Evolutionary conservation across 1,284 basidiomycete genomes (phyloP).

Genomic region (Exobasidium rhododendri): DNA sequence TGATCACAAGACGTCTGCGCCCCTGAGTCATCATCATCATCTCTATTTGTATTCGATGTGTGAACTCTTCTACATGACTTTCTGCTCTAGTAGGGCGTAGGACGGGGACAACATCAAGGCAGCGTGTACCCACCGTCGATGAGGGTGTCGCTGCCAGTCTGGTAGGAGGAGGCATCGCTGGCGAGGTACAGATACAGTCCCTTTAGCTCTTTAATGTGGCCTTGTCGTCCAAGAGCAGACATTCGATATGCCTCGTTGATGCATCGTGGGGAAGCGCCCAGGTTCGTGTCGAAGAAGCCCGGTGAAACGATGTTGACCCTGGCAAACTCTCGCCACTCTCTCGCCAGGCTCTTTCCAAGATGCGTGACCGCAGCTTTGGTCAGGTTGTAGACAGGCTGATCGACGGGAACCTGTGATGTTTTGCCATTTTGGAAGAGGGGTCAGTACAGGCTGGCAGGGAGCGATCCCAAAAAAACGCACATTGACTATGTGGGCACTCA

Average conservation of each 20-base stretch:
- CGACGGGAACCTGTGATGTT: not conserved
- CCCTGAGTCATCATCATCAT: no score
- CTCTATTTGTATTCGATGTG: no score
- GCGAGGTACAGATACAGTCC: conserved; percentile 46
- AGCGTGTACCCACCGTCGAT: conserved; percentile 47
- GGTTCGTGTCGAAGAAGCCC: conserved; percentile 50
- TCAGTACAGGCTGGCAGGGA: no score
- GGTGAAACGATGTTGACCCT: conserved; percentile 54
- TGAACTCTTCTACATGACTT: no score
- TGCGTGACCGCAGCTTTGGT: conserved; percentile 46
- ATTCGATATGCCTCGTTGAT: conserved; percentile 31
- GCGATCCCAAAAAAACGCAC: no score
- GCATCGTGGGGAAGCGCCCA: conserved; percentile 37
- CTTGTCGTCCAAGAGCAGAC: conserved; percentile 43
- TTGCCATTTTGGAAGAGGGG: no score
- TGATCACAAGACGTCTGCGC: no score
- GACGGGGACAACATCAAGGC: conserved; percentile 4
- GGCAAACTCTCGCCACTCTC: conserved; percentile 50
- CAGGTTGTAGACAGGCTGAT: conserved; percentile 29
- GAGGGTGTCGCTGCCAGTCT: conserved; percentile 35
- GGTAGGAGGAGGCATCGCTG: conserved; percentile 33
- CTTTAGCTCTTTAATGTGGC: conserved; percentile 50
- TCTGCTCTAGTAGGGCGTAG: no score
- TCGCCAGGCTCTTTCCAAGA: conserved; percentile 37
- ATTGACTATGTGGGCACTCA: conserved; percentile 45